Conservation (phyloP, 2,329 filamentous ascomycete genomes). For the Didymella lethalis region DNA sequence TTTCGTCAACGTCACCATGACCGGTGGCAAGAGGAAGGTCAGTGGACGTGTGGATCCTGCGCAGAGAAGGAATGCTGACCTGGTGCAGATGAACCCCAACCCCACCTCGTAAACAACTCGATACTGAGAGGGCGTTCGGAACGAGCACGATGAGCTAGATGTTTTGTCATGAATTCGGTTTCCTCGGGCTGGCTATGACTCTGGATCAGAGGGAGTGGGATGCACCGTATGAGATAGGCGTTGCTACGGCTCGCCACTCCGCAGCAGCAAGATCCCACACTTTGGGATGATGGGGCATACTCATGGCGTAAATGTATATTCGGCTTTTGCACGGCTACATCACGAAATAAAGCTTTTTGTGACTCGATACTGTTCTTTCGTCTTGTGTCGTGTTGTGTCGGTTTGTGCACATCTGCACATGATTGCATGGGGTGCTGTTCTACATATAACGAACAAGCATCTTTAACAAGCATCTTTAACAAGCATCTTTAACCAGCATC, state of each 20-base stretch:
- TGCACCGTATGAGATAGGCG: constrained; percentile 36
- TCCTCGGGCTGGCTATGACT: constrained; percentile 50
- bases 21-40: constrained; percentile 98
- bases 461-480: too few relatives aligned
- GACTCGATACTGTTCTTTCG: constrained; percentile 25
- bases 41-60: constrained; percentile 40
- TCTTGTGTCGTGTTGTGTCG: not conserved
- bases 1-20: constrained; percentile 98
- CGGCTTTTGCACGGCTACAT: constrained; percentile 46
- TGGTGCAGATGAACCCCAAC: constrained; percentile 82
- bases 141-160: constrained; percentile 46
- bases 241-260: constrained; percentile 41
- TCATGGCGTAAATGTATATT: constrained; percentile 52
- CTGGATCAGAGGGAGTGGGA: constrained; percentile 51
- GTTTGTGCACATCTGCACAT: not conserved
- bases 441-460: not conserved
- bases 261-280: constrained; percentile 42
- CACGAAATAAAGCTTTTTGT: constrained; percentile 42
- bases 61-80: constrained; percentile 22
- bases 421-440: not conserved
- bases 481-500: too few relatives aligned
- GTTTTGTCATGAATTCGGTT: constrained; percentile 48
- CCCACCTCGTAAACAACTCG: constrained; percentile 67
- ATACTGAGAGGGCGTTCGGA: constrained; percentile 34
- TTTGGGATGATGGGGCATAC: constrained; percentile 53